Percentiles rank a stretch among this genome's conserved stretches.
phyloP scores from a whole-genome alignment of 2,329 filamentous ascomycete species.

The Hymenoscyphus scutula region DNA sequence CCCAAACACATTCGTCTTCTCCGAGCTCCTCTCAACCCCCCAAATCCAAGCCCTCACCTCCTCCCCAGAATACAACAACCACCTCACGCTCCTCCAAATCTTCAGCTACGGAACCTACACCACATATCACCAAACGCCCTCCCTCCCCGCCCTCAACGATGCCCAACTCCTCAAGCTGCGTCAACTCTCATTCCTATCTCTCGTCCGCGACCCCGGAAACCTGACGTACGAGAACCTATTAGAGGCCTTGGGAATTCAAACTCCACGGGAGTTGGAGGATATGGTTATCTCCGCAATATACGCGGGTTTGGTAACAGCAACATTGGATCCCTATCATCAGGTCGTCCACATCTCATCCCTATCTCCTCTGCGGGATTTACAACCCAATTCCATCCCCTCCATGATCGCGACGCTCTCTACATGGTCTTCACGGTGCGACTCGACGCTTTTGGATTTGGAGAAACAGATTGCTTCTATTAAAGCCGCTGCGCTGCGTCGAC shows the following conservation, averaged over 20 bases:
- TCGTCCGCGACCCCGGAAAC: constrained; percentile 64
- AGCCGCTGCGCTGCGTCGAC: constrained; percentile 52
- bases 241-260: constrained; percentile 62
- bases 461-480: constrained; percentile 68
- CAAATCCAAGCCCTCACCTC: constrained; percentile 70
- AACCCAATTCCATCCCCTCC: constrained; percentile 65
- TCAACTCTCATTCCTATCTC: constrained; percentile 82
- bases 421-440: constrained; percentile 78
- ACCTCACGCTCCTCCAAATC: constrained; percentile 75
- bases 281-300: constrained; percentile 88
- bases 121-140: constrained; percentile 57
- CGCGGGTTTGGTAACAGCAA: constrained; percentile 75
- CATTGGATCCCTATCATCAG: constrained; percentile 75
- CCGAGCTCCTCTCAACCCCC: constrained; percentile 81
- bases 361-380: constrained; percentile 81
- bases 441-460: constrained; percentile 73
- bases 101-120: constrained; percentile 92
- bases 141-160: constrained; percentile 68
- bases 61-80: constrained; percentile 58
- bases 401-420: constrained; percentile 67
- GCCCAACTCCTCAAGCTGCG: constrained; percentile 81
- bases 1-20: constrained; percentile 87
- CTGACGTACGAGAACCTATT: constrained; percentile 74
- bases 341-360: constrained; percentile 76
- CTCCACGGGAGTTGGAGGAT: constrained; percentile 72